Evolutionary conservation across 345 rosid genomes (phyloP).

Genomic region (Arabidopsis suecica): DNA sequence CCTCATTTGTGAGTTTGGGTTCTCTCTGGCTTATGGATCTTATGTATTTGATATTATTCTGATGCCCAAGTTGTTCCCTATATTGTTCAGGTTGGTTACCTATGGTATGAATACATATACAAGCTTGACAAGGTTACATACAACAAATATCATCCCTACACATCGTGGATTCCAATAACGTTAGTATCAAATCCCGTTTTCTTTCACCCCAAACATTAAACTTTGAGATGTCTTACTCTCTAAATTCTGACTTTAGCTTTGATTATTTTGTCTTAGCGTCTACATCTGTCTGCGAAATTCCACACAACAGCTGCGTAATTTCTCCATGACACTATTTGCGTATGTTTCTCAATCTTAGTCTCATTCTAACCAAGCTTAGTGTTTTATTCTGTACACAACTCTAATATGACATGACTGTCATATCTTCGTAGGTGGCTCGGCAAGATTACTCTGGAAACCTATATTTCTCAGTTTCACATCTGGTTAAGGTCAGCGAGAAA

Average conservation of each 20-base stretch:
- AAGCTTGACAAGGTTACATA: slow-evolving; percentile 91
- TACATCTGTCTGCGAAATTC: slow-evolving; percentile 90
- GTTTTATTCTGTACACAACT: slow-evolving; percentile 16
- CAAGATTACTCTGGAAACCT: slow-evolving; percentile 92
- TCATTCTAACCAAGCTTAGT: slow-evolving; percentile 18
- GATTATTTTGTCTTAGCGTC: slow-evolving; percentile 57
- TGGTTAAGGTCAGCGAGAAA: slow-evolving; percentile 81
- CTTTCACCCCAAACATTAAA: slow-evolving; percentile 21
- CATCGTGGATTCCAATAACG: slow-evolving; percentile 99
- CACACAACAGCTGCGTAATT: slow-evolving; percentile 76
- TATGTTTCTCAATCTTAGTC: slow-evolving; percentile 52
- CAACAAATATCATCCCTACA: slow-evolving; percentile 96
- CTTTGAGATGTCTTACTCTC: slow-evolving; percentile 2
- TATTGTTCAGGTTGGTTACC: slow-evolving; percentile 74
- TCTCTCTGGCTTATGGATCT: slow-evolving; percentile 3
- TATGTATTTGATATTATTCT: slow-evolving; percentile 19
- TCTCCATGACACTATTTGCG: slow-evolving; percentile 82
- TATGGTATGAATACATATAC: slow-evolving; percentile 94
- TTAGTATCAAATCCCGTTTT: slow-evolving; percentile 46
- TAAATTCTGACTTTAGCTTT: slow-evolving; percentile 25
- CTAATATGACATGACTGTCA: slow-evolving; percentile 27
- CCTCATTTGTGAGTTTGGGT: slow-evolving; percentile 65
- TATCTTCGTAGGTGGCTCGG: slow-evolving; percentile 85
- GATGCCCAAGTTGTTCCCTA: neutral
- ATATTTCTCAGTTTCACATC: slow-evolving; percentile 95